Evolutionary conservation across 2,329 filamentous ascomycete species (phyloP).

Genomic region (Cordyceps cicadae): DNA sequence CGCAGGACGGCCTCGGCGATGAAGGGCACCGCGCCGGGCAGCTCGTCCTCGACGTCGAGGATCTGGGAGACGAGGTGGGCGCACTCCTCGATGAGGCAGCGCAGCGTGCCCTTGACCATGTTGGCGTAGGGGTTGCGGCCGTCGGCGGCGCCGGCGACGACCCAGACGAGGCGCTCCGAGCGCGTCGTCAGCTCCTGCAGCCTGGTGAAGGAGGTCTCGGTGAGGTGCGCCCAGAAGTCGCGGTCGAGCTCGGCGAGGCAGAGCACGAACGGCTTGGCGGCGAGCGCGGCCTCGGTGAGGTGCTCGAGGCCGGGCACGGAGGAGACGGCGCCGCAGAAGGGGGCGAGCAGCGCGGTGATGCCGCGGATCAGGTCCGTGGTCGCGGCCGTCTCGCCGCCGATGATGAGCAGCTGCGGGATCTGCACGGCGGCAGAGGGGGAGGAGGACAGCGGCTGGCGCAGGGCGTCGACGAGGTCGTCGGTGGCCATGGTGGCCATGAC

Average conservation of each 20-base stretch:
- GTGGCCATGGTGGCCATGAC: conserved; percentile 1
- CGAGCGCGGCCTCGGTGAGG: neutral
- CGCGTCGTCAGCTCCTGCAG: neutral
- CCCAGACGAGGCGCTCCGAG: neutral
- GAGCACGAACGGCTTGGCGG: neutral
- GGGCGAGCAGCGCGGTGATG: neutral
- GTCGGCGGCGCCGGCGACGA: neutral
- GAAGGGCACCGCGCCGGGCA: neutral
- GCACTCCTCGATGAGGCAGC: neutral
- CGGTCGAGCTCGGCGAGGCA: neutral
- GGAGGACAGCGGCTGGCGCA: neutral
- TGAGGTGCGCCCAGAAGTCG: neutral
- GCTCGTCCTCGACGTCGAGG: neutral
- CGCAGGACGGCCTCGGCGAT: neutral
- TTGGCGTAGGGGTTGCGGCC: neutral
- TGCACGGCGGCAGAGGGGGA: neutral
- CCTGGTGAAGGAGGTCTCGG: neutral
- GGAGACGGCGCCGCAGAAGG: neutral
- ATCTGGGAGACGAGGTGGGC: neutral
- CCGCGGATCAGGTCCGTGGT: neutral
- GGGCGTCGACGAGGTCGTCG: neutral
- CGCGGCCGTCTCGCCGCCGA: neutral
- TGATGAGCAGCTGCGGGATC: neutral
- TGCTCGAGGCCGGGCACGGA: neutral
- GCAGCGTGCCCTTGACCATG: conserved; percentile 2